Evolutionary conservation across 345 rosid species (phyloP).

Genomic region (Citrus australasica): DNA sequence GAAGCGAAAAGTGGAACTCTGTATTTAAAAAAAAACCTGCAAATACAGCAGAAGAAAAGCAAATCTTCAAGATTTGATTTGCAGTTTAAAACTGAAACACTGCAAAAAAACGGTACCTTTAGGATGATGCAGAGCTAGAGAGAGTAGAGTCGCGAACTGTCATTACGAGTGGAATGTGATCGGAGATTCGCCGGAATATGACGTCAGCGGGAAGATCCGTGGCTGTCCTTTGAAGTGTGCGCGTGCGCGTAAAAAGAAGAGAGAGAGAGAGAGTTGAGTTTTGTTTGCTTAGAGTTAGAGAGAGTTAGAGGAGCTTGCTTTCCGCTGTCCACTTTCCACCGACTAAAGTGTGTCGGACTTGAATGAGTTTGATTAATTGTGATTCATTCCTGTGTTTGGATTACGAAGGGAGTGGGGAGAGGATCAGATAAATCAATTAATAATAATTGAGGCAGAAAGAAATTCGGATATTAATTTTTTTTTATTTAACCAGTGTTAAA

Average conservation of each 20-base stretch:
- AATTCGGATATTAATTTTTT: background rate
- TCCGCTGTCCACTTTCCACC: slow-evolving; percentile 18
- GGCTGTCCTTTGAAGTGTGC: background rate
- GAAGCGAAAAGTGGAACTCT: background rate
- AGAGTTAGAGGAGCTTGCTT: no score
- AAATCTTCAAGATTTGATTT: background rate
- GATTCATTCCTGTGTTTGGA: slow-evolving; percentile 32
- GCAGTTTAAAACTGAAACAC: background rate
- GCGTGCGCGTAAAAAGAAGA: background rate
- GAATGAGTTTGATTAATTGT: slow-evolving; percentile 39
- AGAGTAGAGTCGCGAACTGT: slow-evolving; percentile 2
- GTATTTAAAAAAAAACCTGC: background rate
- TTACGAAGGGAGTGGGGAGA: slow-evolving; percentile 28
- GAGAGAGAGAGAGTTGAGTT: background rate
- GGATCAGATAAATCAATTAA: background rate
- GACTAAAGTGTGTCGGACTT: slow-evolving; percentile 37
- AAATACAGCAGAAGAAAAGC: background rate
- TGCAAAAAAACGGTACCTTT: background rate
- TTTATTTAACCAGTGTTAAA: background rate
- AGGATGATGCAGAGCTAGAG: slow-evolving; percentile 2
- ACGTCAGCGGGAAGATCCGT: background rate
- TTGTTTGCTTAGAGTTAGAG: no score
- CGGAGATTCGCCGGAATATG: slow-evolving; percentile 10
- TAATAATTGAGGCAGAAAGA: background rate
- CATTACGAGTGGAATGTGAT: slow-evolving; percentile 23